Evolutionary conservation across 2,329 filamentous ascomycete species (phyloP).

Genomic region (Sporothrix variecibatus): DNA sequence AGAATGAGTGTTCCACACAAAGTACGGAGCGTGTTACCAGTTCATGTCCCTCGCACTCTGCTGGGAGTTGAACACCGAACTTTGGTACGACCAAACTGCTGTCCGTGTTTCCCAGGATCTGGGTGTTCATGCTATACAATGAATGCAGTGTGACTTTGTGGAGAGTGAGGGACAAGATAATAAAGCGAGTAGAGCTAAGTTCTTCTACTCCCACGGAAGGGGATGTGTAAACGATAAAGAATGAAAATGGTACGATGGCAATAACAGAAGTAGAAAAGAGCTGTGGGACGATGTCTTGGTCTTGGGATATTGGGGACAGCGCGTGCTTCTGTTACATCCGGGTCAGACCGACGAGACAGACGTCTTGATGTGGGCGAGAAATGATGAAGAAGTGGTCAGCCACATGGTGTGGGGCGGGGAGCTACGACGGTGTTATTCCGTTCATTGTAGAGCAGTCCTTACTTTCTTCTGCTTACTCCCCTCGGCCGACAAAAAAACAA

Average conservation of each 20-base stretch:
- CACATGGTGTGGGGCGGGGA: neutral
- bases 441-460: neutral
- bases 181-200: neutral
- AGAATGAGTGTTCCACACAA: neutral
- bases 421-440: neutral
- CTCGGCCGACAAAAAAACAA: neutral
- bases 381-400: no score
- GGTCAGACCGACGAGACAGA: neutral
- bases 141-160: neutral
- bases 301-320: neutral
- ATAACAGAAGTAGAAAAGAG: neutral
- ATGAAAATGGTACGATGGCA: neutral
- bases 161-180: neutral
- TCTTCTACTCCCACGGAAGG: neutral
- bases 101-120: neutral
- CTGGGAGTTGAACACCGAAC: neutral
- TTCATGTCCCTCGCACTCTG: neutral
- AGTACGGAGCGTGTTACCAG: neutral
- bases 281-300: constrained; percentile 40
- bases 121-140: neutral
- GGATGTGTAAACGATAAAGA: neutral
- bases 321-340: constrained; percentile 14
- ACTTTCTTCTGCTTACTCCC: neutral
- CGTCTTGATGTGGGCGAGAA: neutral
- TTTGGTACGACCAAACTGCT: neutral